phyloP scores from a whole-genome alignment of 805 yeast species.

The Priceomyces castillae region DNA sequence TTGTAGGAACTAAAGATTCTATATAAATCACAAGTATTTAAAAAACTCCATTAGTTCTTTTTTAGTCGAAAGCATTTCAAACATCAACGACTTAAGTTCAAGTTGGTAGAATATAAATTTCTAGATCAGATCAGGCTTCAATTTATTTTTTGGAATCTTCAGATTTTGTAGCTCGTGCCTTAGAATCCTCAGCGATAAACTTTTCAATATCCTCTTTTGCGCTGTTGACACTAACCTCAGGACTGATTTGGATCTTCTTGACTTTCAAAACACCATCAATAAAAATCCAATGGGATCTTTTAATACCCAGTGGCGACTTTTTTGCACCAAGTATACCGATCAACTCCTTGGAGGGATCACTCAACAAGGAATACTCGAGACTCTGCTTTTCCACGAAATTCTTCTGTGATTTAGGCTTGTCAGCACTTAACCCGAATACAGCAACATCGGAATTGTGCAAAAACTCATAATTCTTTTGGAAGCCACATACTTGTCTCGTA shows the following conservation, averaged over 20 bases:
- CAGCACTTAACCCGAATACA: conserved; percentile 82
- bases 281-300: conserved; percentile 92
- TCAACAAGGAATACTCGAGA: conserved; percentile 68
- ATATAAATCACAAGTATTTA: too few species aligned
- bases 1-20: too few species aligned
- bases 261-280: conserved; percentile 66
- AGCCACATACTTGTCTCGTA: conserved; percentile 91
- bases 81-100: too few species aligned
- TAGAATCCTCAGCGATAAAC: conserved; percentile 25
- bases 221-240: conserved; percentile 52
- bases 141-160: conserved; percentile 8
- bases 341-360: conserved; percentile 71
- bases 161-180: background rate
- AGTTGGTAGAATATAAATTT: too few species aligned
- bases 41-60: too few species aligned
- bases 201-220: conserved; percentile 57
- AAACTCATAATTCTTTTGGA: conserved; percentile 60
- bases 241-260: conserved; percentile 52
- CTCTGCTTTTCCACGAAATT: conserved; percentile 69
- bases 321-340: conserved; percentile 79
- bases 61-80: too few species aligned
- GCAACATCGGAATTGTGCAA: conserved; percentile 50
- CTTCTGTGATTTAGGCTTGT: conserved; percentile 73
- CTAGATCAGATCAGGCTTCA: too few species aligned
- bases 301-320: conserved; percentile 71